Evolutionary conservation across 768 basidiomycete species (phyloP), one percentile per base, ranked within the genome.

Genomic region (Brasilioporus rufonigricans): DNA sequence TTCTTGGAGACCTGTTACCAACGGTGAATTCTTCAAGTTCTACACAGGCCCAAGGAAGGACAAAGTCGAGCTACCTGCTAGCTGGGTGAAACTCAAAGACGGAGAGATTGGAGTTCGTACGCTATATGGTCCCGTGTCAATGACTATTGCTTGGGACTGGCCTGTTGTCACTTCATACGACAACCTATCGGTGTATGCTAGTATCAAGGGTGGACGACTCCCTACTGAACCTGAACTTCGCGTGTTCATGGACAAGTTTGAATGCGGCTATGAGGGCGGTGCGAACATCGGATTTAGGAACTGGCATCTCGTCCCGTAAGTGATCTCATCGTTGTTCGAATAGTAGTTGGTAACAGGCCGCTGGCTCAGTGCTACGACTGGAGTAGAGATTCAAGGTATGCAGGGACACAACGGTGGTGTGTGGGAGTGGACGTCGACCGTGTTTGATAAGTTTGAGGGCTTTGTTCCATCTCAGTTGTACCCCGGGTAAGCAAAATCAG

Each of bases 351-450:
- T 56, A 24, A 48, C 44, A 47, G 9, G 41, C 36, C 24, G 24
- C 16, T n/a, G 16, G 12, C 44, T 11, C 46, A 90, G 89, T 29
- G 83, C 89, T 21, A 91, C 90, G 40, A 82, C 83, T 2, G 90
- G 88, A 33, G 70, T 76, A 56, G 73, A 74, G 55, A 74, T 69
- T 48, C 63, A 66, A 53, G 77, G 70, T 21, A 82, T 84, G 3
- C 81, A 75, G 67, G 89, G 91, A 12, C 83, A 85, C 58, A 98
- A 99, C 61, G 97, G 97, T 8, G 97, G 97, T 6, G 88, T 97
- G 16, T 99, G 96, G 94, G 94, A 98, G 75, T 98, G 95, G 95
- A 97, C 96, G 0, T 88, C 87, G 19, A 94, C 93, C 16, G 61
- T 79, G 27, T 80, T 95, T 43, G 86, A 84, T 21, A 76, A 74